These are phyloP conservation scores for Termitomyces titanicus DNA, from an alignment of 768 basidiomycete genomes.

Conservation along the genomic window DNA sequence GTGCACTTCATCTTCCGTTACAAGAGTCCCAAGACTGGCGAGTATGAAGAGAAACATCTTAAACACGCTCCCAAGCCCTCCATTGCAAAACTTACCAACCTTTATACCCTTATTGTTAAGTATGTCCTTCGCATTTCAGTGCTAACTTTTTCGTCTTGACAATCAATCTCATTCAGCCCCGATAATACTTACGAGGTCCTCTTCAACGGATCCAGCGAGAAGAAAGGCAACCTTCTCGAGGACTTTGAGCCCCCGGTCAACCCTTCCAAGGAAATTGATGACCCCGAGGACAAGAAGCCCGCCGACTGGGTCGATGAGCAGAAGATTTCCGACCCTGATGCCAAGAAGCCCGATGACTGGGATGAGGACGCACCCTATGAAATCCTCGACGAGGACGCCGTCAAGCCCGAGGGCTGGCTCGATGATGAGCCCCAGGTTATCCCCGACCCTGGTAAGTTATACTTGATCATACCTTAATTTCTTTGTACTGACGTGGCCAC, in stretches of 20 bases:
- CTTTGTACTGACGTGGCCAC: not conserved
- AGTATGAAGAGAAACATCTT: conserved; percentile 97
- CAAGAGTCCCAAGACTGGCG: conserved; percentile 89
- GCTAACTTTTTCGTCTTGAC: not conserved
- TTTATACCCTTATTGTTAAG: conserved; percentile 94
- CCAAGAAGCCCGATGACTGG: conserved; percentile 95
- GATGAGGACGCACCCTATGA: conserved; percentile 96
- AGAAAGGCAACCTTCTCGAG: conserved; percentile 82
- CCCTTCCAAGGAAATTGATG: conserved; percentile 90
- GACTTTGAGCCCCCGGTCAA: conserved; percentile 94
- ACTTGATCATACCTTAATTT: not conserved
- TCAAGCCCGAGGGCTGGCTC: conserved; percentile 94
- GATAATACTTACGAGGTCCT: conserved; percentile 92
- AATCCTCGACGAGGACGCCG: conserved; percentile 82
- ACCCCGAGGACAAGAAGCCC: conserved; percentile 89
- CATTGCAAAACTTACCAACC: conserved; percentile 87
- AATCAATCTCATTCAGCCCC: conserved; percentile 45
- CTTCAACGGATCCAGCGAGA: conserved; percentile 83
- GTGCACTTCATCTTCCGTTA: conserved; percentile 99
- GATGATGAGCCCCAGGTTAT: conserved; percentile 78
- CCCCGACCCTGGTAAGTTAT: conserved; percentile 75
- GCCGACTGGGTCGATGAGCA: conserved; percentile 89
- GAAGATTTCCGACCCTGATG: conserved; percentile 81
- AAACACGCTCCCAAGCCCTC: conserved; percentile 74
- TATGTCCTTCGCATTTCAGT: conserved; percentile 35